Evolutionary conservation across 352 stramenopile genomes (phyloP).

Genomic region (Hyaloperonospora arabidopsidis): DNA sequence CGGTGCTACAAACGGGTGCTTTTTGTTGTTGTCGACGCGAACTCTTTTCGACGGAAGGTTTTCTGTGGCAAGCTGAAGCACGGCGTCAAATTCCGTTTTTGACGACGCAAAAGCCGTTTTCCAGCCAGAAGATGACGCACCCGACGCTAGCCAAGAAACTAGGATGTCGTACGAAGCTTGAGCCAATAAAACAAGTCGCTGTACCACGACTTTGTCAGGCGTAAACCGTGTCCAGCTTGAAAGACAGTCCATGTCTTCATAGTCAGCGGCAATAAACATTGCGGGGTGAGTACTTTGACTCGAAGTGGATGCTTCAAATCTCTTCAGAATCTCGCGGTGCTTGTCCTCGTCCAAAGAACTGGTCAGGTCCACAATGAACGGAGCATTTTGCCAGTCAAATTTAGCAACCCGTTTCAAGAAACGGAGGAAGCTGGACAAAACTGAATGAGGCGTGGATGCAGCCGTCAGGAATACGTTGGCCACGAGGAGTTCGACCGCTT

Average conservation of each 20-base stretch:
- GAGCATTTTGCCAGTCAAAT: conserved; percentile 67
- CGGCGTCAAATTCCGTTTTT: conserved; percentile 55
- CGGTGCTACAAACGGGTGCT: conserved; percentile 54
- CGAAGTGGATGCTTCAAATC: conserved; percentile 66
- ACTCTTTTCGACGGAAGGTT: conserved; percentile 62
- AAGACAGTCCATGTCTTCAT: conserved; percentile 70
- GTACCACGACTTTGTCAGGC: conserved; percentile 53
- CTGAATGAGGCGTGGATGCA: conserved; percentile 51
- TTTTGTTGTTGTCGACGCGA: conserved; percentile 37
- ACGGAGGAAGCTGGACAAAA: conserved; percentile 71
- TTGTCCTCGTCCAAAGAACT: conserved; percentile 48
- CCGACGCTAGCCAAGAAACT: conserved; percentile 48
- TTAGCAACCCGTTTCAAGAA: conserved; percentile 66
- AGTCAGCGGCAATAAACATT: conserved; percentile 74
- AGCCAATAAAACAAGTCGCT: conserved; percentile 55
- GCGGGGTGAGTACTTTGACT: conserved; percentile 48
- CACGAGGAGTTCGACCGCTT: conserved; percentile 76
- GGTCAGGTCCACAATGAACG: conserved; percentile 73
- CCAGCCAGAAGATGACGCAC: conserved; percentile 50
- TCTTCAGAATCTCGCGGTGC: conserved; percentile 61
- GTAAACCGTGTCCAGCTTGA: conserved; percentile 75
- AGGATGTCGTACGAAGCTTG: conserved; percentile 50
- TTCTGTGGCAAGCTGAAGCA: conserved; percentile 41
- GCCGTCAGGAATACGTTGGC: conserved; percentile 61
- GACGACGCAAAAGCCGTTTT: conserved; percentile 53